Evolutionary conservation across 2,329 filamentous ascomycete species (phyloP).

Genomic region (Fusarium humuli): DNA sequence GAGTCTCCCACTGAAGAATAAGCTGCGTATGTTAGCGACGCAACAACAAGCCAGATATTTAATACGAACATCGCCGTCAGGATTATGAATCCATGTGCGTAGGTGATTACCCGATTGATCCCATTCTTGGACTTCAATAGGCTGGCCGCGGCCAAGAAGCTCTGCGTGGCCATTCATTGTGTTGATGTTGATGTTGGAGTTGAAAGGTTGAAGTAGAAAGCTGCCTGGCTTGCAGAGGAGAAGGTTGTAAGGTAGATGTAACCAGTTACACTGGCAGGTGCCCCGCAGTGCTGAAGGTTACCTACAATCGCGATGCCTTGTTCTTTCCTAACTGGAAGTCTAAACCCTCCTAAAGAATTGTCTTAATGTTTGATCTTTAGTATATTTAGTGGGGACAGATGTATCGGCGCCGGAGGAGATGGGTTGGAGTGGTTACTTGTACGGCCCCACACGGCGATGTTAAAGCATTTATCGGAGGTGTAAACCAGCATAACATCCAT

Average conservation of each 20-base stretch:
- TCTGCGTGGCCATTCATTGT: constrained; percentile 38
- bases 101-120: constrained; percentile 54
- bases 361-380: background rate
- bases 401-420: background rate
- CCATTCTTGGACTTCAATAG: constrained; percentile 52
- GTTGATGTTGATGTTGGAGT: constrained; percentile 8
- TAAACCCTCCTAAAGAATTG: background rate
- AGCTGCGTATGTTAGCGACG: constrained; percentile 37
- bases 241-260: background rate
- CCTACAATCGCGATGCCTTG: background rate
- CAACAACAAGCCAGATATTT: background rate
- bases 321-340: background rate
- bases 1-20: constrained; percentile 36
- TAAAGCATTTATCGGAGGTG: background rate
- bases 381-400: constrained; percentile 9
- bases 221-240: background rate
- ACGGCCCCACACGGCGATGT: constrained; percentile 19
- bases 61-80: constrained; percentile 41
- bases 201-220: background rate
- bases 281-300: constrained; percentile 5
- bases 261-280: constrained; percentile 1
- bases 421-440: background rate
- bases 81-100: constrained; percentile 51
- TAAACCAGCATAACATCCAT: background rate
- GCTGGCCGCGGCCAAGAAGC: constrained; percentile 42